These are phyloP conservation scores for Crithidia bombi DNA, from an alignment of 208 protist genomes.

Conservation along the genomic window DNA sequence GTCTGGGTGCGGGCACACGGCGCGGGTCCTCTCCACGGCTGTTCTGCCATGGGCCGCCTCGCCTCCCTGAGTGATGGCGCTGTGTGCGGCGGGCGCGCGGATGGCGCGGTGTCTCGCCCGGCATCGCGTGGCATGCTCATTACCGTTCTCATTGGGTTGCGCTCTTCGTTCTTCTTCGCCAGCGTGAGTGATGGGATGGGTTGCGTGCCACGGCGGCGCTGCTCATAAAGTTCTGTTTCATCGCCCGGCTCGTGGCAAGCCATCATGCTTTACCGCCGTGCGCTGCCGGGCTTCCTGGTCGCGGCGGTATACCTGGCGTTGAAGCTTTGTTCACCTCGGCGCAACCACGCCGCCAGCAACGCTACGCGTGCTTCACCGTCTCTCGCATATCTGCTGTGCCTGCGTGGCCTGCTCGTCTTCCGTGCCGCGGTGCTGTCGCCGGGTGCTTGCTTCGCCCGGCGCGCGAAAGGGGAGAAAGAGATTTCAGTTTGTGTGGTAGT, in stretches of 20 bases:
- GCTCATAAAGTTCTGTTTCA: slow-evolving; percentile 71
- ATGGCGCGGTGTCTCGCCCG: too few species aligned
- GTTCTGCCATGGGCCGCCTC: slow-evolving; percentile 60
- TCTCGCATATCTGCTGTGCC: slow-evolving; percentile 26
- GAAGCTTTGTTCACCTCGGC: slow-evolving; percentile 61
- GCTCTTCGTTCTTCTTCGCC: slow-evolving; percentile 61
- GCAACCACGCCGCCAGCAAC: slow-evolving; percentile 38
- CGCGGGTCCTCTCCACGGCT: too few species aligned
- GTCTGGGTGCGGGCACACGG: too few species aligned
- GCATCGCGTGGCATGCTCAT: slow-evolving; percentile 87
- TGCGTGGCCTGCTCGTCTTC: slow-evolving; percentile 93
- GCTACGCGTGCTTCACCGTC: slow-evolving; percentile 61
- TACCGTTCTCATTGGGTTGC: slow-evolving; percentile 49
- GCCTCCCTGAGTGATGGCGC: slow-evolving; percentile 93
- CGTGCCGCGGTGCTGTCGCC: slow-evolving; percentile 90
- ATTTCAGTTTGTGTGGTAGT: too few species aligned
- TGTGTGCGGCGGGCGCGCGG: too few species aligned
- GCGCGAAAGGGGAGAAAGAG: too few species aligned
- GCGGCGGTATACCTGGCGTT: slow-evolving; percentile 51
- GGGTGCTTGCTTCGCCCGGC: too few species aligned
- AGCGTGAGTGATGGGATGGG: slow-evolving; percentile 85
- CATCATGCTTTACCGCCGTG: slow-evolving; percentile 49
- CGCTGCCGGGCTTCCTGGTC: slow-evolving; percentile 62
- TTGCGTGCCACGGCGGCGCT: slow-evolving; percentile 73
- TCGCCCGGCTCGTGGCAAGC: slow-evolving; percentile 84